These are phyloP conservation scores for Paramecium tetraurelia DNA, from an alignment of 73 alveolate genomes.

Conservation along the genomic window DNA sequence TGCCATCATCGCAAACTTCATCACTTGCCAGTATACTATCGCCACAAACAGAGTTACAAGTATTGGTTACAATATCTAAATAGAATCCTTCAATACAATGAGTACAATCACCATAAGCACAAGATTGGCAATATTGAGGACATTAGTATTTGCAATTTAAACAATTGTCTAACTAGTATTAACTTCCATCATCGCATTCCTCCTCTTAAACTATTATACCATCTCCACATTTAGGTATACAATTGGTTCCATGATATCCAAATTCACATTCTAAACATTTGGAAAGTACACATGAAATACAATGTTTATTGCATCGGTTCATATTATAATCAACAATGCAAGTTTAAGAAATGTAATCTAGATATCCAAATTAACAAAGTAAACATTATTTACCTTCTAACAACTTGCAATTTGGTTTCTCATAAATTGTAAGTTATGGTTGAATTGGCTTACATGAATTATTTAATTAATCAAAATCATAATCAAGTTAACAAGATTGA, in stretches of 20 bases:
- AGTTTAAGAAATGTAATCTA: neutral
- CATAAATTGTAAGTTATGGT: neutral
- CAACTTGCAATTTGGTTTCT: neutral
- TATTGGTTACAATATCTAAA: neutral
- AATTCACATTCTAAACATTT: neutral
- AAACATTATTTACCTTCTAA: neutral
- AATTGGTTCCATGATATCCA: neutral
- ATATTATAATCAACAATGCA: neutral
- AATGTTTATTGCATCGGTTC: neutral
- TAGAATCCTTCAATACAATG: constrained; percentile 51
- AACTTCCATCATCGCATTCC: constrained; percentile 61
- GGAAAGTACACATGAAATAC: neutral
- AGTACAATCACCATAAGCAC: constrained; percentile 57
- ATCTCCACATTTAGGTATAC: neutral
- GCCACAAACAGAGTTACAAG: neutral
- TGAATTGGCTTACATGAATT: neutral
- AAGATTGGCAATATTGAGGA: constrained; percentile 26
- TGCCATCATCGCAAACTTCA: neutral
- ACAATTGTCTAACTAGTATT: constrained; percentile 46
- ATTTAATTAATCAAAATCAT: neutral
- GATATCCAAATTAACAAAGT: neutral
- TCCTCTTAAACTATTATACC: neutral
- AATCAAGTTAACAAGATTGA: neutral
- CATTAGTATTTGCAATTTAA: neutral
- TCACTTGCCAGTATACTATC: neutral